Conservation (phyloP, 1,284 basidiomycete genomes). For the Apiotrichum mycotoxinovorans region DNA sequence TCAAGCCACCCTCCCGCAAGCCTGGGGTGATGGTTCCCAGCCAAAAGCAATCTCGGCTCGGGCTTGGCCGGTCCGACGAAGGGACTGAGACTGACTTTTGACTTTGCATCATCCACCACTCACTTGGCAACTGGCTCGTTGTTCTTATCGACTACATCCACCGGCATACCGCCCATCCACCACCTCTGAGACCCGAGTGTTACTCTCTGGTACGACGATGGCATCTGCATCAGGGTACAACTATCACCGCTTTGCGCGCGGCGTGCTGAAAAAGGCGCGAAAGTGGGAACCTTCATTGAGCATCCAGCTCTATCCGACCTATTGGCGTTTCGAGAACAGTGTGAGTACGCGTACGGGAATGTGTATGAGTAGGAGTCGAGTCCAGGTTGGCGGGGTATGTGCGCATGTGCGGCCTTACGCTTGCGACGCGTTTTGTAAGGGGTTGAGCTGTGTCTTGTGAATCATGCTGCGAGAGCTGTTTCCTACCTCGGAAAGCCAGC, state of each 20-base stretch:
- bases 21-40: background rate
- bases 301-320: constrained; percentile 44
- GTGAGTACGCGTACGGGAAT: constrained; percentile 33
- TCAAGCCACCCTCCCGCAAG: background rate
- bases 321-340: constrained; percentile 49
- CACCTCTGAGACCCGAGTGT: background rate
- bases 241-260: constrained; percentile 48
- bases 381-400: too few relatives aligned
- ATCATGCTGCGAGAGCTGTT: too few relatives aligned
- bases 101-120: background rate
- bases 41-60: background rate
- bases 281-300: constrained; percentile 49
- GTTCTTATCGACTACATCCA: too few relatives aligned
- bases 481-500: too few relatives aligned
- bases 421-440: too few relatives aligned
- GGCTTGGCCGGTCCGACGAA: background rate
- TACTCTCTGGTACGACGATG: constrained; percentile 26
- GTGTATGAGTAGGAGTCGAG: too few relatives aligned
- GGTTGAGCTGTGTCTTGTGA: too few relatives aligned
- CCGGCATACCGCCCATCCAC: too few relatives aligned
- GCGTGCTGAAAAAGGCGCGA: constrained; percentile 49
- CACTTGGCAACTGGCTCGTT: too few relatives aligned
- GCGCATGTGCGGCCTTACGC: too few relatives aligned
- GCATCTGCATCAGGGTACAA: constrained; percentile 51
- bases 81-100: background rate